These are phyloP conservation scores for Nakazawaea anatomiae DNA, from an alignment of 805 yeast genomes.

Conservation along the genomic window DNA sequence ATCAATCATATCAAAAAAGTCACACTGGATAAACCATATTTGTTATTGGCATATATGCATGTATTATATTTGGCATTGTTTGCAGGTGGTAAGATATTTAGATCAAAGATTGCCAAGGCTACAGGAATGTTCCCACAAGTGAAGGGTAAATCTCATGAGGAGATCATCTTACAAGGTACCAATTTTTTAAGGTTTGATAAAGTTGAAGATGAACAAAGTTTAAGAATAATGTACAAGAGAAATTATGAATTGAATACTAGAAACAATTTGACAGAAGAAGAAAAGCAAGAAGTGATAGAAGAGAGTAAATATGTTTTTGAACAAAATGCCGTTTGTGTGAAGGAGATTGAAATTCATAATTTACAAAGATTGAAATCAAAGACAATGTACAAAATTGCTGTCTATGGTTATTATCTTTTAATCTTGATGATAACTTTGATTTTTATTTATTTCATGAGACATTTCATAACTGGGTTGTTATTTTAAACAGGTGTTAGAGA, in stretches of 20 bases:
- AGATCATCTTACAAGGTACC: conserved; percentile 56
- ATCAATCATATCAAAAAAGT: conserved; percentile 51
- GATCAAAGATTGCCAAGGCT: conserved; percentile 59
- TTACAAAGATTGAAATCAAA: conserved; percentile 47
- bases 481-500: background rate
- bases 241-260: conserved; percentile 77
- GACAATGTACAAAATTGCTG: conserved; percentile 46
- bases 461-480: conserved; percentile 19
- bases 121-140: conserved; percentile 72
- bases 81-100: conserved; percentile 78
- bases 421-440: conserved; percentile 27
- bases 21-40: conserved; percentile 58
- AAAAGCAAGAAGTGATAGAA: conserved; percentile 63
- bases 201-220: conserved; percentile 56
- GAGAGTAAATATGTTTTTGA: conserved; percentile 63
- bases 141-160: conserved; percentile 58
- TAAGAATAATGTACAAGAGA: conserved; percentile 63
- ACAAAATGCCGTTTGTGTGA: conserved; percentile 53
- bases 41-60: conserved; percentile 75
- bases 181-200: conserved; percentile 64
- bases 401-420: conserved; percentile 45
- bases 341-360: conserved; percentile 66
- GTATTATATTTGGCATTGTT: conserved; percentile 80
- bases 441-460: conserved; percentile 28
- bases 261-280: conserved; percentile 58